Conservation (phyloP, 1,284 basidiomycete genomes). For the Cutaneotrichosporon sp. region DNA sequence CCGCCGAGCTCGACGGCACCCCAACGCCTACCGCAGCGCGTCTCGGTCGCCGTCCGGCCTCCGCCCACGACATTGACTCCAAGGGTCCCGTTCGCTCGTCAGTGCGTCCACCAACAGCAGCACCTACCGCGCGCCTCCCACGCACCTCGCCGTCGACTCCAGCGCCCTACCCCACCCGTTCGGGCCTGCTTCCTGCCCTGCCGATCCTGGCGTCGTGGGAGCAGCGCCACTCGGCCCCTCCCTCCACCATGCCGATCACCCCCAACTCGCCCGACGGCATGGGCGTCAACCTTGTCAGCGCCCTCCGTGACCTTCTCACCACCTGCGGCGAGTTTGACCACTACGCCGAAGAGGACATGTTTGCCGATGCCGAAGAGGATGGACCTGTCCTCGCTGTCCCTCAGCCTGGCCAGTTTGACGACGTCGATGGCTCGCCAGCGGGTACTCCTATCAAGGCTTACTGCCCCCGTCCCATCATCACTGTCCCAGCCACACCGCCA, state of each 20-base stretch:
- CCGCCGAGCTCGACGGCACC: background rate
- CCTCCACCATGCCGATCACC: slow-evolving; percentile 10
- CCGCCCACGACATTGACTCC: slow-evolving; percentile 2
- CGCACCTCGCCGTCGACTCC: slow-evolving; percentile 5
- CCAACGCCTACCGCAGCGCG: background rate
- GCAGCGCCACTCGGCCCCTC: slow-evolving; percentile 6
- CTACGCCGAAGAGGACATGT: slow-evolving; percentile 7
- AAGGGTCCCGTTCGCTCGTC: background rate
- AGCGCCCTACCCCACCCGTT: slow-evolving; percentile 2
- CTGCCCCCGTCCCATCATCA: background rate
- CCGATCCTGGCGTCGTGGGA: slow-evolving; percentile 19
- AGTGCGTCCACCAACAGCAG: slow-evolving; percentile 3
- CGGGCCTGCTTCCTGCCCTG: slow-evolving; percentile 21
- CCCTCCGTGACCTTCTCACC: slow-evolving; percentile 17
- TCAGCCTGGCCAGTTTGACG: slow-evolving; percentile 4
- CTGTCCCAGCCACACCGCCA: background rate
- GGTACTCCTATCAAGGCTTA: background rate
- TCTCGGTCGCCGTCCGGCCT: slow-evolving; percentile 1
- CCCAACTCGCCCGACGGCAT: slow-evolving; percentile 7
- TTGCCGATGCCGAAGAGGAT: slow-evolving; percentile 8
- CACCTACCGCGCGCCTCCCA: slow-evolving; percentile 8
- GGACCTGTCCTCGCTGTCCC: background rate
- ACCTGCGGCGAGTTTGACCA: slow-evolving; percentile 17
- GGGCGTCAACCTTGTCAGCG: slow-evolving; percentile 15
- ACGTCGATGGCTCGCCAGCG: background rate